phyloP scores from a whole-genome alignment of 176 grass and related monocot species.

The Juncus inflexus region DNA sequence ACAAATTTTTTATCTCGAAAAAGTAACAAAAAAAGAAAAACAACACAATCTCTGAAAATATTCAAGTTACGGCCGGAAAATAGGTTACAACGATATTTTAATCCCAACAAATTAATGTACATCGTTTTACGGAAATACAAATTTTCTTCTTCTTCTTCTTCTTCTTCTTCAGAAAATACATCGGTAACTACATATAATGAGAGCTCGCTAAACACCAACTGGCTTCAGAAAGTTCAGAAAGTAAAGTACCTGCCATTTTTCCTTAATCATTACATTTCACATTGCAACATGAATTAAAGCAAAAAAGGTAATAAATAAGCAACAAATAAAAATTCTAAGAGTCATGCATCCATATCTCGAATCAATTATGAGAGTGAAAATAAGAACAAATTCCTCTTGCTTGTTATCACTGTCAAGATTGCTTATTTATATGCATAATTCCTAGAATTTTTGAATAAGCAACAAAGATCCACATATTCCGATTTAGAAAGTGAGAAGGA shows the following conservation, averaged over 20 bases:
- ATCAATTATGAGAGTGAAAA: too few relatives aligned
- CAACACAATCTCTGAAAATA: slow-evolving; percentile 29
- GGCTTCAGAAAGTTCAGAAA: slow-evolving; percentile 25
- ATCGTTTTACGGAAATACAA: slow-evolving; percentile 27
- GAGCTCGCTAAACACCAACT: slow-evolving; percentile 16
- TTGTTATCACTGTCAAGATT: too few relatives aligned
- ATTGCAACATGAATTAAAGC: too few relatives aligned
- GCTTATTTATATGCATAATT: too few relatives aligned
- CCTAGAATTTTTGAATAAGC: too few relatives aligned
- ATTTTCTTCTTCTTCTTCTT: slow-evolving; percentile 24
- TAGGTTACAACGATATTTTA: slow-evolving; percentile 23
- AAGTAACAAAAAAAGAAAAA: slow-evolving; percentile 8
- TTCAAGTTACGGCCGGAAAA: slow-evolving; percentile 26
- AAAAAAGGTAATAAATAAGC: too few relatives aligned
- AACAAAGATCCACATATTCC: too few relatives aligned
- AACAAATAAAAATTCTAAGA: too few relatives aligned
- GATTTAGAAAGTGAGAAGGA: too few relatives aligned
- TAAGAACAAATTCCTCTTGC: too few relatives aligned
- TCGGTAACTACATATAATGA: slow-evolving; percentile 22
- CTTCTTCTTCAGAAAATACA: slow-evolving; percentile 25
- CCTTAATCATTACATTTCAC: too few relatives aligned
- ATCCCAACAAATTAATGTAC: slow-evolving; percentile 32
- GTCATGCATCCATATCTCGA: too few relatives aligned
- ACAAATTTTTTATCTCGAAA: background rate
- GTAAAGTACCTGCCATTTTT: slow-evolving; percentile 14